Conservation (phyloP, 2,329 filamentous ascomycete species). For the Penicillium paneum region DNA sequence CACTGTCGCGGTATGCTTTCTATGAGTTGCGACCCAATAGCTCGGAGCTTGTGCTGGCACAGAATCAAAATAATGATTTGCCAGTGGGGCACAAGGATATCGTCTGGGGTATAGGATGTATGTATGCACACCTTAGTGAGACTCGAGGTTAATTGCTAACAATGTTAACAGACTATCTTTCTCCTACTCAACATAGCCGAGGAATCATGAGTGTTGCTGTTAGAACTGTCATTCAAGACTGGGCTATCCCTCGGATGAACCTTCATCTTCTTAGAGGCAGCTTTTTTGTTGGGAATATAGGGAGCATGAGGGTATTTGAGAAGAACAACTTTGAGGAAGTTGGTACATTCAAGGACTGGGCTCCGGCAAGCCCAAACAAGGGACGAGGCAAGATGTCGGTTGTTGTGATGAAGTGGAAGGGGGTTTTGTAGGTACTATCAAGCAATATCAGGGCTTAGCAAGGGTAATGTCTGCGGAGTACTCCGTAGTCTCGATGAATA, state of each 20-base stretch:
- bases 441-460: background rate
- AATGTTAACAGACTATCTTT: slow-evolving; percentile 20
- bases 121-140: background rate
- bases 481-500: background rate
- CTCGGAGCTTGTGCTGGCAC: slow-evolving; percentile 15
- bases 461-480: background rate
- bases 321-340: slow-evolving; percentile 28
- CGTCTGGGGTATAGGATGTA: slow-evolving; percentile 28
- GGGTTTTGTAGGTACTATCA: background rate
- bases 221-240: slow-evolving; percentile 22
- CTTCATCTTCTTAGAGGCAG: slow-evolving; percentile 17
- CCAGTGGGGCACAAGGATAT: slow-evolving; percentile 22
- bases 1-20: slow-evolving; percentile 23
- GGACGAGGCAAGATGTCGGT: slow-evolving; percentile 23
- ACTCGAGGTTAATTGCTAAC: background rate
- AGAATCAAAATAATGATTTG: slow-evolving; percentile 19
- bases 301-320: slow-evolving; percentile 27
- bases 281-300: slow-evolving; percentile 25
- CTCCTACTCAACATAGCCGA: slow-evolving; percentile 26
- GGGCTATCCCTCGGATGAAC: slow-evolving; percentile 31
- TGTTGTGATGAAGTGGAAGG: slow-evolving; percentile 14
- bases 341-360: slow-evolving; percentile 19
- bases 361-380: slow-evolving; percentile 8
- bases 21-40: slow-evolving; percentile 20
- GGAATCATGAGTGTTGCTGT: slow-evolving; percentile 31